Base-by-base conservation (phyloP, 768 basidiomycete species). In the Russula earlei region DNA sequence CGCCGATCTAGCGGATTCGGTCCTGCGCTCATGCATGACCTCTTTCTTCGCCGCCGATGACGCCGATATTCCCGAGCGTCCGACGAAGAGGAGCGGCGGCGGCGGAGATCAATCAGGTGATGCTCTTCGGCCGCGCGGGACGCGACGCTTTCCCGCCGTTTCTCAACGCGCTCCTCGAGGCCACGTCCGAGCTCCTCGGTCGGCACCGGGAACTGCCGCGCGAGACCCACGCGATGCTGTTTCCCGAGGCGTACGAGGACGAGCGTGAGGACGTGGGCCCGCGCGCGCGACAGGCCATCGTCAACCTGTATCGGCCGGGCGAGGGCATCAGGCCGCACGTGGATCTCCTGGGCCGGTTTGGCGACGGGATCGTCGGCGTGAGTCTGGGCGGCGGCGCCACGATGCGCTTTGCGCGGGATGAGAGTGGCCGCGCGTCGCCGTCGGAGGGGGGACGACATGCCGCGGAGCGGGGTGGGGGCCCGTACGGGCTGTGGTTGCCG, bases 241-340 rank as follows among this genome's bases (percentile, higher is more conserved):
- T 91, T 63, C 83, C 85, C 1, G 60, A 67, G 1, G 61, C 62
- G 17, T 56, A 58, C 5, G 61, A 65, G 22, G 1, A 40, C n/a
- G 20, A 4, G 27, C 14, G 17, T 17, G 40, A 8, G n/a, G 17
- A 36, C 9, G 11, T 19, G 42, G 70, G 19, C 6, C 67, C 70
- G 50, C 58, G 69, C 42, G 84, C 88, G 0, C 77, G 91, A 25
- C 93, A 97, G 66, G 88, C 83, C 1, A 98, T 97, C 54, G 62
- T 97, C 50, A 98, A 97, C 67, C 73, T 93, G 1, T 98, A 98
- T 67, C 72, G 72, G 20, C 90, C 92, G 0, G 94, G 94, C 7
- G 82, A 92, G 67, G 94, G 94, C 11, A 97, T 98, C 61, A 74
- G 83, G 0, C 79, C 90, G 0, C 94, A 97, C 63, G 78, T 98